These are phyloP conservation scores for Fomitopsis pinicola DNA, from an alignment of 1,284 basidiomycete genomes.

Conservation along the genomic window DNA sequence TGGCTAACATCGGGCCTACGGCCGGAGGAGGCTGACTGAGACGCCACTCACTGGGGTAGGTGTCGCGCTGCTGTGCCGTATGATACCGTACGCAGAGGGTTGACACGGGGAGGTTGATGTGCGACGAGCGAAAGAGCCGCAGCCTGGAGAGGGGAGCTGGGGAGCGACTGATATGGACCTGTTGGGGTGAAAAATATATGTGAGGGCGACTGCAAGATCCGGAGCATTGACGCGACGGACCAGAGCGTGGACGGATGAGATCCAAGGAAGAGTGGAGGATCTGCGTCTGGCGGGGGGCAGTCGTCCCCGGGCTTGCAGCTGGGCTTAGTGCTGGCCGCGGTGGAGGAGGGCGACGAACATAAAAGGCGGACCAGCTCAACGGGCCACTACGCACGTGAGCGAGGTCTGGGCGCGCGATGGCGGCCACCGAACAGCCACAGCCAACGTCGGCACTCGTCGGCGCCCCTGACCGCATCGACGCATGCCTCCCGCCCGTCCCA, in stretches of 20 bases:
- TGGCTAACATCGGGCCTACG: neutral
- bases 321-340: neutral
- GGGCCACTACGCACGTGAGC: neutral
- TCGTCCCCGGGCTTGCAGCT: neutral
- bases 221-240: slow-evolving; percentile 1
- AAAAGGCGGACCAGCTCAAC: neutral
- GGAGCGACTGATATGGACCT: neutral
- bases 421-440: too few relatives aligned
- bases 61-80: neutral
- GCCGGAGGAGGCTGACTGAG: neutral
- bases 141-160: neutral
- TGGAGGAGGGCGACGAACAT: neutral
- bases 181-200: neutral
- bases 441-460: too few relatives aligned
- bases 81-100: neutral
- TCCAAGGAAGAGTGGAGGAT: neutral
- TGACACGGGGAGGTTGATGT: neutral
- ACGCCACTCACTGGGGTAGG: neutral
- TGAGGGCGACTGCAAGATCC: neutral
- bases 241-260: neutral
- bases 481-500: neutral
- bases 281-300: neutral
- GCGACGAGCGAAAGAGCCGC: neutral
- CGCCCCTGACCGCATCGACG: too few relatives aligned
- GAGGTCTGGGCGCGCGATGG: neutral